Percentiles rank a stretch among this genome's conserved stretches.
Conservation (phyloP, 371 early-diverging fungal genomes). For the Mucor sp. region DNA sequence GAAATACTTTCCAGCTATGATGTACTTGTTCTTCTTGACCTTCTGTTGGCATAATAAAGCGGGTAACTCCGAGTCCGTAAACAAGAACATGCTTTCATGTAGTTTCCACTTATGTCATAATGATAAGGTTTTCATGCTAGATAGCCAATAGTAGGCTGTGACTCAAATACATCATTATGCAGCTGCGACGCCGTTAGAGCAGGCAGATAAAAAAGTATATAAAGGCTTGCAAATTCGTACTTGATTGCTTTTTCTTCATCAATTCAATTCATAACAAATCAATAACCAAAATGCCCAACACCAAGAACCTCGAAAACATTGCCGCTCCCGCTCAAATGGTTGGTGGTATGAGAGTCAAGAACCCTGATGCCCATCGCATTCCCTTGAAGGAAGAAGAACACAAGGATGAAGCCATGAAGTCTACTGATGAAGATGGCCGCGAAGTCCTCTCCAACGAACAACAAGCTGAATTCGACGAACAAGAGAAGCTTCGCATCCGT, state of each 20-base stretch:
- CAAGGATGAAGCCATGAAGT: background rate
- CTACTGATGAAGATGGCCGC: conserved; percentile 5
- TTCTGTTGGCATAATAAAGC: background rate
- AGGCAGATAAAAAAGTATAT: background rate
- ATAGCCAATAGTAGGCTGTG: background rate
- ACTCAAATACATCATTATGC: conserved; percentile 6
- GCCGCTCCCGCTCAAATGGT: conserved; percentile 19
- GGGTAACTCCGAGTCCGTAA: background rate
- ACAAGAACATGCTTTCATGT: background rate
- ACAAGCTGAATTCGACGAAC: conserved; percentile 8
- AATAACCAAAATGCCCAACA: conserved; percentile 9
- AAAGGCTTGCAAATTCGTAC: background rate
- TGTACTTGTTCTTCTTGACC: background rate
- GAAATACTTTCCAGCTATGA: background rate
- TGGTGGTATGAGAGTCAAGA: conserved; percentile 29
- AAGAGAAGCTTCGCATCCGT: conserved; percentile 17
- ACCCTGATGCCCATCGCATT: conserved; percentile 21
- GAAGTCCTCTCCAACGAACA: background rate
- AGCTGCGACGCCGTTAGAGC: background rate
- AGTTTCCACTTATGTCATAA: conserved; percentile 11
- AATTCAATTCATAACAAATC: background rate
- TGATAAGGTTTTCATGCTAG: conserved; percentile 5
- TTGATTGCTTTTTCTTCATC: background rate
- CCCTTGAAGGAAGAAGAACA: conserved; percentile 14
- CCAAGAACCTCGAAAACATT: background rate